These are phyloP conservation scores for Trametes gibbosa DNA, from an alignment of 768 basidiomycete genomes.

Conservation along the genomic window DNA sequence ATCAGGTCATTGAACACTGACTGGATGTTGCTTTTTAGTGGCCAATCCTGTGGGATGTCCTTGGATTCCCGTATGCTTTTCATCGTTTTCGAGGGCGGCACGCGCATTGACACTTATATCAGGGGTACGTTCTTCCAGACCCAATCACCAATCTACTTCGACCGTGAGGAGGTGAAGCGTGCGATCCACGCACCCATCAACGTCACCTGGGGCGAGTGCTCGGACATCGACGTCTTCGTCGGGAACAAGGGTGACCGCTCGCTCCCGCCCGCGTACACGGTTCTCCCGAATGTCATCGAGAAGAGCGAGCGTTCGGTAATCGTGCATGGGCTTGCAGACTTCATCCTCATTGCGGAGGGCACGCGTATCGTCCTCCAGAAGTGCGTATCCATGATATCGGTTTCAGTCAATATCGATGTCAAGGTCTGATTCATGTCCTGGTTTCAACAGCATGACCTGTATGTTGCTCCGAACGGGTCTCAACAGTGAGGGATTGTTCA, in stretches of 20 bases:
- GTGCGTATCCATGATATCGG: no score
- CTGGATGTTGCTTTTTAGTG: slow-evolving; percentile 30
- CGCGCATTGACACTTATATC: neutral
- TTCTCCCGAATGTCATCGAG: slow-evolving; percentile 74
- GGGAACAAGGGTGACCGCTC: slow-evolving; percentile 51
- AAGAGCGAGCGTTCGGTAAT: slow-evolving; percentile 68
- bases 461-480: slow-evolving; percentile 17
- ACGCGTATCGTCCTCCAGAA: slow-evolving; percentile 37
- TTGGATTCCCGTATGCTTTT: slow-evolving; percentile 67
- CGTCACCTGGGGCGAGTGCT: slow-evolving; percentile 64
- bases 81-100: no score
- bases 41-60: slow-evolving; percentile 75
- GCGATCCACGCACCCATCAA: slow-evolving; percentile 69
- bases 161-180: slow-evolving; percentile 61
- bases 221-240: slow-evolving; percentile 59
- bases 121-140: slow-evolving; percentile 34
- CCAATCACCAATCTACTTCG: slow-evolving; percentile 69
- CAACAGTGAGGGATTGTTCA: no score
- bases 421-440: slow-evolving; percentile 16
- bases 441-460: slow-evolving; percentile 39
- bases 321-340: slow-evolving; percentile 72
- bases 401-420: no score
- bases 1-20: no score
- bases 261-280: slow-evolving; percentile 57
- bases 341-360: slow-evolving; percentile 70